phyloP scores from a whole-genome alignment of 2,329 filamentous ascomycete species.

The Trichoderma guizhouense region DNA sequence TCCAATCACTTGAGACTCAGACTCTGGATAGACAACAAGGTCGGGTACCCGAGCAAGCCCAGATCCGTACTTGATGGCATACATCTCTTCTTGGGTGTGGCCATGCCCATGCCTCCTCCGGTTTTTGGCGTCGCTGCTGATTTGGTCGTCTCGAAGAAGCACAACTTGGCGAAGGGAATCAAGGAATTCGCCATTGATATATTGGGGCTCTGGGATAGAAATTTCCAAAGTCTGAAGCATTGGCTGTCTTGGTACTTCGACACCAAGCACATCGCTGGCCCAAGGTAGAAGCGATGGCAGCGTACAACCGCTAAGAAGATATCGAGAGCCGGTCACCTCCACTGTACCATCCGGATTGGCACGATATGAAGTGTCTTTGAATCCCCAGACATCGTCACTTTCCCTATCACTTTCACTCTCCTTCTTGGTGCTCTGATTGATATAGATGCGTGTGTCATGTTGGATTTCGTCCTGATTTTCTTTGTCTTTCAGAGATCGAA shows the following conservation, averaged over 20 bases:
- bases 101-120: background rate
- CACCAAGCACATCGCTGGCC: background rate
- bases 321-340: background rate
- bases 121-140: background rate
- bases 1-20: background rate
- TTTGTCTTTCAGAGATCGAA: background rate
- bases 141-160: background rate
- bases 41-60: background rate
- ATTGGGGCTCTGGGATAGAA: background rate
- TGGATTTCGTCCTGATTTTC: background rate
- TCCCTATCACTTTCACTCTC: background rate
- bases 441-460: background rate
- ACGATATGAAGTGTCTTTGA: background rate
- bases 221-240: background rate
- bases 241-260: background rate
- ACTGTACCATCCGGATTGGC: background rate
- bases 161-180: background rate
- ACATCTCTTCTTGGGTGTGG: constrained; percentile 6
- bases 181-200: background rate
- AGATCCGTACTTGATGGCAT: background rate
- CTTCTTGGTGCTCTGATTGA: background rate
- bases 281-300: background rate
- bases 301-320: background rate
- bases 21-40: background rate
- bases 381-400: background rate